These are phyloP conservation scores for Micractinium sp. DNA, from an alignment of 139 green algal genomes.

Conservation along the genomic window DNA sequence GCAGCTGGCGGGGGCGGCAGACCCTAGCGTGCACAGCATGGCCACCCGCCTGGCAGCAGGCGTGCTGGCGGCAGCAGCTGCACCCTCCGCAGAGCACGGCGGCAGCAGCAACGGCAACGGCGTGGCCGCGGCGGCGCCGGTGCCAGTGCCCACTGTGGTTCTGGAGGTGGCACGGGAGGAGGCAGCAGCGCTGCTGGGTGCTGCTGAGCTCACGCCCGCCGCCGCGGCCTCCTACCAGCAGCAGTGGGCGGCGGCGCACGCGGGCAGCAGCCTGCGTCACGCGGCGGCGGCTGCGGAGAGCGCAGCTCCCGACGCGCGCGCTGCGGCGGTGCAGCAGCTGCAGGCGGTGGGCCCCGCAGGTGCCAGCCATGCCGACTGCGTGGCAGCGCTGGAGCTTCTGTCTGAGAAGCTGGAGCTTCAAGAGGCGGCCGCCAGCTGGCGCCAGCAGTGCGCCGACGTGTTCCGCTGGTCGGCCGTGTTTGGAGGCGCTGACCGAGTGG, in stretches of 20 bases:
- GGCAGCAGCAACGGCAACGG: neutral
- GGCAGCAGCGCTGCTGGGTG: conserved; percentile 59
- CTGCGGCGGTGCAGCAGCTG: conserved; percentile 37
- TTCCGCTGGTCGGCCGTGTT: conserved; percentile 76
- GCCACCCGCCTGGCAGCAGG: conserved; percentile 60
- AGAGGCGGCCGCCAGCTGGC: conserved; percentile 58
- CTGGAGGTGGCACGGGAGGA: conserved; percentile 53
- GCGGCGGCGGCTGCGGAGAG: conserved; percentile 58
- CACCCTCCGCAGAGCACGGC: neutral
- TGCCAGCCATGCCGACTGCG: conserved; percentile 40
- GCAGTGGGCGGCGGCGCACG: conserved; percentile 49
- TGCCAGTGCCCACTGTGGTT: neutral
- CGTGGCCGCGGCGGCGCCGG: neutral
- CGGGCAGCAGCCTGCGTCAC: conserved; percentile 47
- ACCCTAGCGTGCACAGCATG: conserved; percentile 73
- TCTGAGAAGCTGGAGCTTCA: conserved; percentile 29
- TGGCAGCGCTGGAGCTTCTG: conserved; percentile 60
- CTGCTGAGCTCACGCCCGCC: neutral
- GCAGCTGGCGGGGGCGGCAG: conserved; percentile 50
- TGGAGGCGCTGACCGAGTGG: conserved; percentile 48
- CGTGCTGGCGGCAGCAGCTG: conserved; percentile 38
- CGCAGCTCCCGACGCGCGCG: conserved; percentile 31
- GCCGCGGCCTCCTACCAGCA: conserved; percentile 37
- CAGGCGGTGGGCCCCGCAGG: neutral
- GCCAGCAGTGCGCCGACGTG: conserved; percentile 41